Evolutionary conservation across 106 monocot species (phyloP), one percentile per base, ranked within the genome.

Genomic region (Dendrobium officinale): DNA sequence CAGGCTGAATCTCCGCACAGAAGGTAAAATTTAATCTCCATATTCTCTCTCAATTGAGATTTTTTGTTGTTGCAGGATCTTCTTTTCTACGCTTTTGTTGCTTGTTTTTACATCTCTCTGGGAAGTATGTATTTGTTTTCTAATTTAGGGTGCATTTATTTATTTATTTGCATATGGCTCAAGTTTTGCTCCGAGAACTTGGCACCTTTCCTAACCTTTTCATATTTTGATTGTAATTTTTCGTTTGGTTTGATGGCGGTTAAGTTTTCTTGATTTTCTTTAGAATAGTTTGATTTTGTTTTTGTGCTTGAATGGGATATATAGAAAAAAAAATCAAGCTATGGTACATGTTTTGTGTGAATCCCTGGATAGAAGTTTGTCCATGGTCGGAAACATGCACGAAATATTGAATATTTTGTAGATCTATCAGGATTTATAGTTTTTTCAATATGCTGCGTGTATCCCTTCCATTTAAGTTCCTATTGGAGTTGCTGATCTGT

Each of bases 1-100:
- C 42, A 74, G 74, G 74, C 42, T 74, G 74, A 74, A 1, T 74
- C 74, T 3, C 74, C 74, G 43, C 74, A 20, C 20, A 74, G 74
- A 74, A 74, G 74, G 74, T 74, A 74, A 74, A 74, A 42, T 42
- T 9, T 43, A 31, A 37, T 33, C 37, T 72, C 13, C n/a, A 16
- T 15, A 13, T 73, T 42, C 16, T 72, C 33, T 72, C 20, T 74
- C 18, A 42, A 74, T 74, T 43, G 43, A 74, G 43, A n/a, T 20
- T 74, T 42, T 73, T 6, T 15, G 3, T 72, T 29, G 72, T 1
- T 0, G 9, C 13, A 17, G 37, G 33, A 72, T 72, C 2, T 15
- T n/a, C 15, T 72, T 37, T 72, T 29, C 37, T 22, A 4, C 15
- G 15, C 37, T 72, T 11, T 68, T 31, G 31, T 0, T 11, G 10